Evolutionary conservation across 192 early-diverging fungal species (phyloP).

Genomic region (Gryganskiella cystojenkinii): DNA sequence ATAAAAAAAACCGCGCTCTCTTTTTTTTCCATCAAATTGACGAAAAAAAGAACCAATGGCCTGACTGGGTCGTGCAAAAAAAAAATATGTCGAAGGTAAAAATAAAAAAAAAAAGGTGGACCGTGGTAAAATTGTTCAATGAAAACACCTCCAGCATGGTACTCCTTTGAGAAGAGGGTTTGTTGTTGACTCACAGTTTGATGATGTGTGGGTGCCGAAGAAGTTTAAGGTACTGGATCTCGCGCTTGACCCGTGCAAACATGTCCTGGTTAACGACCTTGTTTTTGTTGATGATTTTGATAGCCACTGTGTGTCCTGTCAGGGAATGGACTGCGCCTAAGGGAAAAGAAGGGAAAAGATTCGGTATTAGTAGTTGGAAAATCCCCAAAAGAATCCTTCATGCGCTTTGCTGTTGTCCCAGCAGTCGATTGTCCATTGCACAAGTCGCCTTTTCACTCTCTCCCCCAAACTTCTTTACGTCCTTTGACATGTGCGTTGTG

Average conservation of each 20-base stretch:
- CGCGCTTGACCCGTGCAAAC: constrained; percentile 94
- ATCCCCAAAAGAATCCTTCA: not conserved
- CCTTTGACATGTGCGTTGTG: not conserved
- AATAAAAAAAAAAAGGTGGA: no score
- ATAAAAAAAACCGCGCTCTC: no score
- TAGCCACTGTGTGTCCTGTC: constrained; percentile 95
- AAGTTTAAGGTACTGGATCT: constrained; percentile 96
- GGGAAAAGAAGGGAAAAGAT: not conserved
- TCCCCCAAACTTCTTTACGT: no score
- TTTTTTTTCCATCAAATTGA: no score
- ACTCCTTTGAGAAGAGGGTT: no score
- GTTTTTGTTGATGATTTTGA: constrained; percentile 95
- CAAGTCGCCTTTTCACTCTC: not conserved
- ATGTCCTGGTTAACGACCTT: constrained; percentile 96
- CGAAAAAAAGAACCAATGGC: no score
- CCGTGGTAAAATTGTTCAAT: no score
- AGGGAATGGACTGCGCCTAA: constrained; percentile 96
- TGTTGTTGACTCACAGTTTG: constrained; percentile 77
- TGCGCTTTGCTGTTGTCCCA: not conserved
- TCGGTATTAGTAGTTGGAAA: no score
- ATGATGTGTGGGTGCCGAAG: constrained; percentile 98
- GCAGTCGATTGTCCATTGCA: not conserved
- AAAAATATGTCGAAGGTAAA: no score
- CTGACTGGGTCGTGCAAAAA: no score
- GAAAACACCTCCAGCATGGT: no score